Evolutionary conservation across 169 alveolate species (phyloP), one percentile per base, ranked within the genome.

Genomic region (Eimeria brunetti): DNA sequence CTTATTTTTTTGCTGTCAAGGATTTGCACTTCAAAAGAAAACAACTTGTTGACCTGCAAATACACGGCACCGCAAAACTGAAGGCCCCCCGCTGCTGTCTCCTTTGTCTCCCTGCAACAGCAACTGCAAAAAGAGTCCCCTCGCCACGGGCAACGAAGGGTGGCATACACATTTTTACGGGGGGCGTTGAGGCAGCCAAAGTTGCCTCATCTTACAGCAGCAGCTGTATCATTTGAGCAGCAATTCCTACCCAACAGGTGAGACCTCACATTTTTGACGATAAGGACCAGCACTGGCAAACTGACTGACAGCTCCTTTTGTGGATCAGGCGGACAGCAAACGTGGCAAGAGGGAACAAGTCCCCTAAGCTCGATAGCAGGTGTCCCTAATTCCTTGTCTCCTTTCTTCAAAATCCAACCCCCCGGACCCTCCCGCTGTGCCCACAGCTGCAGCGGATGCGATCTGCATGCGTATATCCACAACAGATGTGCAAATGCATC

Each of bases 1-100:
- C 99, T 98, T 51, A 98, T 99, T 81, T 98, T 98, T 97, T 98
- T 99, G 97, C 98, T 99, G 96, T 99, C 99, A 89, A 98, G 95
- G 27, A 98, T 99, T 95, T 98, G 98, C 75, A 99, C 99, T 97
- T 99, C 99, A 91, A 99, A 99, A 33, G 99, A 98, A 97, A 98
- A 99, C 93, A 98, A 98, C 97, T 98, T 99, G 97, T 98, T 98
- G 94, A 98, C 94, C 99, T 98, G 97, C 76, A 64, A 44, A 71
- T 92, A 56, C 69, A 53, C 30, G 22, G 56, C 91, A 22, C n/a
- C 53, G 46, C 89, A 81, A 0, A 12, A 18, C 80, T 11, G 51
- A 14, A 51, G 33, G n/a, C 80, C 44, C 44, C 9, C 76, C 76
- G 38, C 76, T 69, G 80, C 51, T 69, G 6, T 69, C 51, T 30